A percentile compares a stretch with the other conserved stretches of the same genome.
Conservation (phyloP, 148 eudicot genomes). For the Vaccinium darrowii region DNA sequence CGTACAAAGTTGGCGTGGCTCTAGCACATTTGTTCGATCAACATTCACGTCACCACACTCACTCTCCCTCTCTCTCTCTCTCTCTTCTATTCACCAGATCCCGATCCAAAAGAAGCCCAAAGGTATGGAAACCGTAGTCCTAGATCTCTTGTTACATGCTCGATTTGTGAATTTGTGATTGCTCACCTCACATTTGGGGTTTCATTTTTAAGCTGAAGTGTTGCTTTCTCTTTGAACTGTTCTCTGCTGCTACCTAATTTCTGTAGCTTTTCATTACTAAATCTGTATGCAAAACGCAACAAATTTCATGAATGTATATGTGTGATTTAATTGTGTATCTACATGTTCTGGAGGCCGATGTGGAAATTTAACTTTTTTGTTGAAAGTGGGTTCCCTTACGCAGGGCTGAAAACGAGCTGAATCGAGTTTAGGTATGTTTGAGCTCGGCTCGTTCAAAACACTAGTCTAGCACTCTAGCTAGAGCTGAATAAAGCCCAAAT, state of each 20-base stretch:
- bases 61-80: neutral
- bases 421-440: too few relatives aligned
- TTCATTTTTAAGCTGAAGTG: slow-evolving; percentile 8
- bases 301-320: neutral
- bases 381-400: neutral
- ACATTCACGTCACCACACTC: neutral
- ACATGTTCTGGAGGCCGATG: neutral
- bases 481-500: too few relatives aligned
- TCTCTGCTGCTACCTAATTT: neutral
- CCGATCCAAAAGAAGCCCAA: neutral
- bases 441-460: too few relatives aligned
- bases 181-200: neutral
- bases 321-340: neutral
- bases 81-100: slow-evolving; percentile 4
- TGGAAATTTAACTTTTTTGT: neutral
- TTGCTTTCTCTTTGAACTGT: neutral
- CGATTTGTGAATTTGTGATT: neutral
- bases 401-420: neutral
- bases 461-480: too few relatives aligned
- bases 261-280: neutral
- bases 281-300: neutral
- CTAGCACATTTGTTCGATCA: neutral
- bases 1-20: neutral
- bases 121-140: slow-evolving; percentile 1
- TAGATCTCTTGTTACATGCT: neutral